Base-by-base conservation (phyloP, 2,329 filamentous ascomycete species). In the Colletotrichum abscissum region DNA sequence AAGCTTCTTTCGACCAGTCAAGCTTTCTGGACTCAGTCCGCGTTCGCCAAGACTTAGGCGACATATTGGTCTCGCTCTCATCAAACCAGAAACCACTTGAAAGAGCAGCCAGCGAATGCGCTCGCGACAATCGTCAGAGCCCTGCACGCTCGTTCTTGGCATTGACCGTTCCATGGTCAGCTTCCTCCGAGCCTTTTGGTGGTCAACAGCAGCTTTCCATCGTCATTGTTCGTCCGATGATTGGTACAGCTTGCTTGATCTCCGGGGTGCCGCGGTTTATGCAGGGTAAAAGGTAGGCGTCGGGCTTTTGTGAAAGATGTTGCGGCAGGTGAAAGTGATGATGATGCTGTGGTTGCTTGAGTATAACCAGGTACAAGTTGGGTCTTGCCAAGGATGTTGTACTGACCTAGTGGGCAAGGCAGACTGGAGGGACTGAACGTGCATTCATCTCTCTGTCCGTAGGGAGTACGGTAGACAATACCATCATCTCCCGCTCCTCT, bases 11-110 rank as follows among this genome's bases (percentile, higher is more conserved):
- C 60, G 46, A 56, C 52, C 55, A 33, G 33, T 64, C 71, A 73
- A 73, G 71, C 71, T 73, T 69, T 71, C n/a, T 52, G 57, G 60
- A 35, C 71, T 63, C 71, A 66, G 67, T 56, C 67, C 71, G 71
- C 71, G 22, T 73, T 73, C 62, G 67, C 71, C 71, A 73, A 73
- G 71, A 63, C 71, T 57, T 60, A 56, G 62, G 67, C 62, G 62
- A 66, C 60, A 56, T 55, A 56, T 28, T 71, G 71, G 70, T 70
- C 66, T 70, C 60, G 55, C 33, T 11, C 67, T 64, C 67, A 69
- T 65, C 70, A 65, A 65, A 64, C 24, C 55, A 65, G 33, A 24
- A 65, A 49, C 38, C 30, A 55, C 42, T 42, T 24, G 28, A 42
- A 46, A 35, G 35, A 66, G 52, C 67, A 65, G 28, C 22, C 67